Conservation (phyloP, 2,329 filamentous ascomycete species). For the Thelonectria blattea region DNA sequence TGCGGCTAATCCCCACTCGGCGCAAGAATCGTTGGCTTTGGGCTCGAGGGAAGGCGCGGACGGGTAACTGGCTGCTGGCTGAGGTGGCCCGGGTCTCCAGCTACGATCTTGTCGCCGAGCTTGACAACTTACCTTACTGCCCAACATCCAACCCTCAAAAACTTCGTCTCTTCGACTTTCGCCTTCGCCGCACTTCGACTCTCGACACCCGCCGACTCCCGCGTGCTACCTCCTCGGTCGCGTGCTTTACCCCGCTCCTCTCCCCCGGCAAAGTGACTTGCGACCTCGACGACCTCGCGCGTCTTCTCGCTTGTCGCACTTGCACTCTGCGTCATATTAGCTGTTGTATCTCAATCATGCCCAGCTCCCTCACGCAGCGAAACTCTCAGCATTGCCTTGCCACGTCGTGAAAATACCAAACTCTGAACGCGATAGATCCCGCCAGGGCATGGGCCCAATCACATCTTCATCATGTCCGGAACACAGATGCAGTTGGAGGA, state of each 20-base stretch:
- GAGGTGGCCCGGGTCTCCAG: background rate
- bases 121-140: constrained; percentile 15
- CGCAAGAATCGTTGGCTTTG: constrained; percentile 25
- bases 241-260: background rate
- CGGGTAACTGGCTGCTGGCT: constrained; percentile 25
- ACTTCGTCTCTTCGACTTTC: constrained; percentile 8
- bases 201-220: background rate
- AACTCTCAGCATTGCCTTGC: constrained; percentile 39
- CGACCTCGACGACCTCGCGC: constrained; percentile 33
- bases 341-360: constrained; percentile 40
- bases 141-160: constrained; percentile 28
- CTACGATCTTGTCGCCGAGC: constrained; percentile 33
- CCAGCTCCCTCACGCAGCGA: constrained; percentile 40
- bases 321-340: constrained; percentile 32
- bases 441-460: constrained; percentile 40
- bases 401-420: constrained; percentile 40
- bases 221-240: background rate
- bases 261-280: constrained; percentile 21
- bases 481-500: constrained; percentile 87
- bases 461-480: constrained; percentile 69
- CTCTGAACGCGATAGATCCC: constrained; percentile 7
- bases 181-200: background rate
- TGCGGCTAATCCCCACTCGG: constrained; percentile 10
- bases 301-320: constrained; percentile 39
- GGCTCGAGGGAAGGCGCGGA: constrained; percentile 29